phyloP scores from a whole-genome alignment of 164 flowering plant genomes.

The Nymphaea thermarum region DNA sequence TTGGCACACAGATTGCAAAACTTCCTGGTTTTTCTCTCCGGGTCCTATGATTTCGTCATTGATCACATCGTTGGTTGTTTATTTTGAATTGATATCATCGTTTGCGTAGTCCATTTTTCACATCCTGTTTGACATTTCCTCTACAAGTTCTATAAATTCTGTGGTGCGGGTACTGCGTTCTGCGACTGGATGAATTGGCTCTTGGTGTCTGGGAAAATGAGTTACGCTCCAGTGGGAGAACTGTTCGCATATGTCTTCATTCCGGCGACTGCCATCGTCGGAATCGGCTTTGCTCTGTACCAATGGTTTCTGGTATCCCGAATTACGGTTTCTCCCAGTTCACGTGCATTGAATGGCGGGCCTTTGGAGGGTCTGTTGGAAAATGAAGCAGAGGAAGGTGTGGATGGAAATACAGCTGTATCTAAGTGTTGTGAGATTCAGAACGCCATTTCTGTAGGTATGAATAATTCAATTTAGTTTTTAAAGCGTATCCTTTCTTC shows the following conservation, averaged over 20 bases:
- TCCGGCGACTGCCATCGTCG: not conserved
- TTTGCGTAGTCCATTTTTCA: no score
- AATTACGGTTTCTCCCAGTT: not conserved
- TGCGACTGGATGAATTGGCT: no score
- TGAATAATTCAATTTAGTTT: not conserved
- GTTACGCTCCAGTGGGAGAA: not conserved
- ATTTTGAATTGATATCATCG: no score
- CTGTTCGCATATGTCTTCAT: not conserved
- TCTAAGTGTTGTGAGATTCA: constrained; percentile 1
- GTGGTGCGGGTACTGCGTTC: no score
- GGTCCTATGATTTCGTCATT: no score
- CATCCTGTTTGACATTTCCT: no score
- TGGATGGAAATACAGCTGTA: not conserved
- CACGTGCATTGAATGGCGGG: not conserved
- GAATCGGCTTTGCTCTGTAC: constrained; percentile 1
- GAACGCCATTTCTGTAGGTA: not conserved
- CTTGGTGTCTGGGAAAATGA: not conserved
- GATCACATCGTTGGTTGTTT: no score
- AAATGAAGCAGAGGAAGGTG: not conserved
- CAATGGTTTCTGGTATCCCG: constrained; percentile 1
- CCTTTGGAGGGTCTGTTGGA: not conserved
- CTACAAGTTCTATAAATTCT: no score
- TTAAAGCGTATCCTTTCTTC: no score
- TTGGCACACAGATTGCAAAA: not conserved
- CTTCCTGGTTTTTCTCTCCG: no score